Evolutionary conservation across 768 basidiomycete genomes (phyloP), one percentile per base, ranked within the genome.

Genomic region (Phylloporus scabripes): DNA sequence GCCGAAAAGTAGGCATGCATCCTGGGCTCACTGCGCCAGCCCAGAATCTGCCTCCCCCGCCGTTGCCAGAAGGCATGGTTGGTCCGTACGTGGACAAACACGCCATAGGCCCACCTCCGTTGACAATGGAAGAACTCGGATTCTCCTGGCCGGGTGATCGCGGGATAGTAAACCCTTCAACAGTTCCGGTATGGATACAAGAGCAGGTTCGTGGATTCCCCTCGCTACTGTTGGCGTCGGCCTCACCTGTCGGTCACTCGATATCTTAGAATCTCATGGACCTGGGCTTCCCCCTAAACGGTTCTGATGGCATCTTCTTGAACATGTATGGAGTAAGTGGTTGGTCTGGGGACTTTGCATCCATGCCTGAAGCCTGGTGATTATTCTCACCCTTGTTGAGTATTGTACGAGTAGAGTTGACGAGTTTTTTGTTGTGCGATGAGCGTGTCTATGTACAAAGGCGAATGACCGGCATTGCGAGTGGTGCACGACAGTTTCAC

Each of bases 171-270:
- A 89, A 80, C 61, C 86, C 89, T 9, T 79, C 81, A 36, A 80
- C 84, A 40, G 85, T 96, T 48, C 93, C 93, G n/a, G 60, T 82
- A 4, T 96, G 93, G 93, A 70, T 96, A 49, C 92, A 89, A 64
- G 93, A 95, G 67, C 85, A 89, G 73, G 90, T 89, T 43, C 51
- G 82, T 73, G 39, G 15, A 24, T 34, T 45, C 33, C 34, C 45
- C 29, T 24, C 15, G 29, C 29, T 31, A 31, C 12, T 31, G 11
- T 31, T 31, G n/a, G 4, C 1, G 26, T 21, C 28, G 33, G 14
- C 17, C 36, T 52, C 46, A 51, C 49, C 15, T 14, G 31, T 28
- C 20, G 31, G 10, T 7, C 12, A 17, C 42, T n/a, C 3, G 24
- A 39, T 8, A 9, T 50, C 50, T 42, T 68, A 95, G 89, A 92